Evolutionary conservation across 2,329 filamentous ascomycete genomes (phyloP), one percentile per base, ranked within the genome.

Genomic region (Hypoxylon sp.): DNA sequence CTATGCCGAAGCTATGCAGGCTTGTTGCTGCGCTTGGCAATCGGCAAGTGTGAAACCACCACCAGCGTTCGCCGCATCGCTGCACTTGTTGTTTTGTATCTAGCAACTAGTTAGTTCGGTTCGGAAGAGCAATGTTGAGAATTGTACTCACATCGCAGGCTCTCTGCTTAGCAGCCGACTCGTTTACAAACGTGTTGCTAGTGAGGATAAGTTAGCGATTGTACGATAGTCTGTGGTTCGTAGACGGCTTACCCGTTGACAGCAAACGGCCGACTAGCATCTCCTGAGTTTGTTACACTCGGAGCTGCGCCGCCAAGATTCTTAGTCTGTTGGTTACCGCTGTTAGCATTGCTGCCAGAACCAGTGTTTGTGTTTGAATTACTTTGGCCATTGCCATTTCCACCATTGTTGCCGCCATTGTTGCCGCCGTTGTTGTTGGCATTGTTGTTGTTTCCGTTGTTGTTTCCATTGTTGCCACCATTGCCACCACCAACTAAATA

Each of bases 21-120:
- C 27, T 42, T 62, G 37, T 4, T 55, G 74, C 69, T 88, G 84
- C 3, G 70, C 63, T 55, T 78, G 73, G 71, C 84, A 88, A 47
- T 84, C 77, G n/a, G 63, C 56, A 19, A 79, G 68, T 3, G 69
- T 71, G 51, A 74, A 66, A 29, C 73, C 74, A 9, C 73, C 60
- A 40, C 82, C 80, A 8, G 70, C 61, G 67, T 86, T 87, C 48
- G 79, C 79, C 19, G 77, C 77, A 56, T 83, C 71, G 8, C 79
- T 73, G 63, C 85, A 88, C 3, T 67, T 70, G 62, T 86, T 87
- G 71, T 83, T 80, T 71, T 87, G 82, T 51, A 85, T 78, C 53
- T 55, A n/a, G 4, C 2, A 2, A 42, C 25, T 9, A 4, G 27
- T 49, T 37, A 51, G 50, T 13, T 16, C 9, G n/a, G 29, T 7